Conservation (phyloP, 202 grass and related monocot species). For the Miscanthus sacchariflorus region DNA sequence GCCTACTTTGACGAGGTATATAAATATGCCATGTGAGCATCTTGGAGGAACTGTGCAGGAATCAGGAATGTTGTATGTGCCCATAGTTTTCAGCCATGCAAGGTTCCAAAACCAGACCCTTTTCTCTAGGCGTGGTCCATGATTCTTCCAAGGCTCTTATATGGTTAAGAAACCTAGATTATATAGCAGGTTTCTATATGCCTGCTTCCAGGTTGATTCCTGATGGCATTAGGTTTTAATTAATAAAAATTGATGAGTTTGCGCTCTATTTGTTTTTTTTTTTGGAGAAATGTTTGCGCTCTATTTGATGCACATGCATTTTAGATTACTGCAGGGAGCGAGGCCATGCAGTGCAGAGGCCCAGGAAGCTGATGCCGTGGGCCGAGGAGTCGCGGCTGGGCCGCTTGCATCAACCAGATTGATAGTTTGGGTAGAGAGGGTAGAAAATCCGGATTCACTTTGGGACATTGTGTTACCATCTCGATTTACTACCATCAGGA, state of each 20-base stretch:
- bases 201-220: conserved; percentile 14
- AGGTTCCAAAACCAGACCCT: conserved; percentile 14
- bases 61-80: conserved; percentile 2
- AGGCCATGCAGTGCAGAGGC: too few species aligned
- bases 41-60: neutral
- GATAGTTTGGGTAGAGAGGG: too few species aligned
- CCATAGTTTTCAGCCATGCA: conserved; percentile 40
- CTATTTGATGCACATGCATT: neutral
- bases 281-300: neutral
- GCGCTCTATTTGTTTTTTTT: neutral
- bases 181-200: conserved; percentile 2
- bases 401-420: too few species aligned
- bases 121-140: neutral
- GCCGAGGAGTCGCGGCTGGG: too few species aligned
- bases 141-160: conserved; percentile 32
- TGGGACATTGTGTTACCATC: too few species aligned
- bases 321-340: too few species aligned
- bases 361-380: too few species aligned
- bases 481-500: too few species aligned
- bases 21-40: neutral
- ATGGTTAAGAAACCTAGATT: conserved; percentile 19
- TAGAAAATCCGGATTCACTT: too few species aligned
- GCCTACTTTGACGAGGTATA: neutral
- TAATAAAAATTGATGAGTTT: neutral
- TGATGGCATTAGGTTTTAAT: neutral